Evolutionary conservation across 169 alveolate species (phyloP).

Genomic region (Cryptosporidium andersoni): DNA sequence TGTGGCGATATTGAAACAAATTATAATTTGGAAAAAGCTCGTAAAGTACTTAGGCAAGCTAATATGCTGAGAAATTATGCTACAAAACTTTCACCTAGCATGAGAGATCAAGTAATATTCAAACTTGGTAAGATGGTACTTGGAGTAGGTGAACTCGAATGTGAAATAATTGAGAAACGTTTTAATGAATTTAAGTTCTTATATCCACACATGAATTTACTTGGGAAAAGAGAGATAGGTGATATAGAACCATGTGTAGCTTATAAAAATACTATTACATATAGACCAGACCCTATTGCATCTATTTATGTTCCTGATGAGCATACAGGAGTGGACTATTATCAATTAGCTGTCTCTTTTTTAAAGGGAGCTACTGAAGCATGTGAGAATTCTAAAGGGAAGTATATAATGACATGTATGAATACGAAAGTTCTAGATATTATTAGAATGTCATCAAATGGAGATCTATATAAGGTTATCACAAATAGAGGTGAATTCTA

Average conservation of each 20-base stretch:
- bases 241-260: constrained; percentile 21
- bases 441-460: constrained; percentile 23
- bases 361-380: background rate
- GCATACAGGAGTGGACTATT: constrained; percentile 9
- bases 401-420: background rate
- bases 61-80: constrained; percentile 3
- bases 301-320: constrained; percentile 9
- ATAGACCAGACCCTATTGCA: constrained; percentile 7
- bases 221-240: constrained; percentile 3
- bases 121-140: constrained; percentile 8
- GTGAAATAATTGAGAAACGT: constrained; percentile 3
- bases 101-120: background rate
- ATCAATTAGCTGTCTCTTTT: constrained; percentile 1
- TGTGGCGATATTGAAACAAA: constrained; percentile 19
- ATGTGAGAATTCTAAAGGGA: background rate
- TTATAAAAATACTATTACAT: background rate
- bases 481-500: background rate
- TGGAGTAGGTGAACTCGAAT: constrained; percentile 38
- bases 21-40: constrained; percentile 1
- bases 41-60: background rate
- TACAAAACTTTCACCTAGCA: background rate
- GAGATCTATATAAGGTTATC: constrained; percentile 13
- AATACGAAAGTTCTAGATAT: background rate
- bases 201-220: constrained; percentile 11
- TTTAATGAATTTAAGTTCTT: constrained; percentile 21